Conservation (phyloP, 2,329 filamentous ascomycete genomes). For the Chrysoporthe deuterocubensis region DNA sequence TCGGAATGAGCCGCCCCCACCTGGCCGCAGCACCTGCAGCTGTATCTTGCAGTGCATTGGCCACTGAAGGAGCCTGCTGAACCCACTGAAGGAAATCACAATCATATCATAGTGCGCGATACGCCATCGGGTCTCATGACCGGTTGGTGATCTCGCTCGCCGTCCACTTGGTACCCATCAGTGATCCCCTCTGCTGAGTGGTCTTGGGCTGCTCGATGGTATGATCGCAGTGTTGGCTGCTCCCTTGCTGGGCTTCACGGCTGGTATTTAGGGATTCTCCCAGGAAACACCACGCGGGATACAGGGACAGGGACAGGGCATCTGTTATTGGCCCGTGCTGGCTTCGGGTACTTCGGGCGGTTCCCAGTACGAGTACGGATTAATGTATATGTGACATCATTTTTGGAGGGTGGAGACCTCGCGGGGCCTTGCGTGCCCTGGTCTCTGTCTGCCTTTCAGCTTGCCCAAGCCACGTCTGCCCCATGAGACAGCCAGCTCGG, state of each 20-base stretch:
- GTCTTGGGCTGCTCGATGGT: neutral
- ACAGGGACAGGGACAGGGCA: neutral
- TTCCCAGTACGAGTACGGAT: neutral
- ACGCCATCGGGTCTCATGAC: conserved; percentile 7
- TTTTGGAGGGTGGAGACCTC: neutral
- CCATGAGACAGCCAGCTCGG: neutral
- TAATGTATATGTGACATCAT: neutral
- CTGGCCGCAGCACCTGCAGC: conserved; percentile 1
- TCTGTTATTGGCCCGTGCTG: neutral
- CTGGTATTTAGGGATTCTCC: neutral
- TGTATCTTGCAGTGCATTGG: conserved; percentile 15
- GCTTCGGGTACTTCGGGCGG: neutral
- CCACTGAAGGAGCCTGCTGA: conserved; percentile 8
- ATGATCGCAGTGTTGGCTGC: neutral
- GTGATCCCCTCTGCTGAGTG: neutral
- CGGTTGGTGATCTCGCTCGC: neutral
- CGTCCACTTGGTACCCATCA: neutral
- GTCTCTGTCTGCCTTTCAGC: neutral
- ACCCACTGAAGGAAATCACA: conserved; percentile 8
- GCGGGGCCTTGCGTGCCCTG: neutral
- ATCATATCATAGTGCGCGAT: neutral
- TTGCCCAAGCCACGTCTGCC: neutral
- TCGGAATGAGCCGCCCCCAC: conserved; percentile 7
- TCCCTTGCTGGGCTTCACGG: neutral
- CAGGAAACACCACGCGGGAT: neutral